Evolutionary conservation across 805 yeast genomes (phyloP).

Genomic region (Pichia thaimueangensis): DNA sequence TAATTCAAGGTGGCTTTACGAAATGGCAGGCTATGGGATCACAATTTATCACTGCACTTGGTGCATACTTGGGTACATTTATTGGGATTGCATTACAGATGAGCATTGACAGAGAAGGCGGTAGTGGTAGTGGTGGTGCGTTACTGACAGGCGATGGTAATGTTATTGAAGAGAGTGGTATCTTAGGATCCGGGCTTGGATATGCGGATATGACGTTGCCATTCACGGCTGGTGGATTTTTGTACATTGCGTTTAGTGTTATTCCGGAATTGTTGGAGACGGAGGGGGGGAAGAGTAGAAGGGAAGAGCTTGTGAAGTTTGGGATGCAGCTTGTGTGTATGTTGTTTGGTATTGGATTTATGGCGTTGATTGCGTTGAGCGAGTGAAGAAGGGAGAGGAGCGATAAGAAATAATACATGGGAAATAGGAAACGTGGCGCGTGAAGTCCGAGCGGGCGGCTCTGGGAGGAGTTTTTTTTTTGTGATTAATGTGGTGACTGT

Average conservation of each 20-base stretch:
- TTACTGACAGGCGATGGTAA: too few relatives aligned
- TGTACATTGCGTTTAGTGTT: conserved; percentile 72
- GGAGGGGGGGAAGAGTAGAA: conserved; percentile 30
- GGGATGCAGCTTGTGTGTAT: conserved; percentile 43
- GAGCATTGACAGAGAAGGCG: not conserved
- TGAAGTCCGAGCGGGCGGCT: not conserved
- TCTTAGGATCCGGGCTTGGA: not conserved
- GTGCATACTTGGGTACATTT: conserved; percentile 60
- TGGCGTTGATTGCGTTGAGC: conserved; percentile 47
- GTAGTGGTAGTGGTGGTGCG: not conserved
- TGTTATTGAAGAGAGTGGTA: too few relatives aligned
- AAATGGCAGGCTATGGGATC: conserved; percentile 60
- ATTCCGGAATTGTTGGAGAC: conserved; percentile 62
- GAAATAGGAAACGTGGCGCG: not conserved
- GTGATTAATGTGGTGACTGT: too few relatives aligned
- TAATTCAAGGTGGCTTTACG: conserved; percentile 63
- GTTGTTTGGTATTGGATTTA: conserved; percentile 48
- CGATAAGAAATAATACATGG: not conserved
- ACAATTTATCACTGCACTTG: conserved; percentile 59
- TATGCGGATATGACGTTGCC: conserved; percentile 49
- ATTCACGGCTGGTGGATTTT: conserved; percentile 70
- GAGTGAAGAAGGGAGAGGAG: conserved; percentile 25
- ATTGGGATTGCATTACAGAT: conserved; percentile 54
- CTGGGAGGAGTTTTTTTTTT: too few relatives aligned
- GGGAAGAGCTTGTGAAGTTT: conserved; percentile 35